Conservation (phyloP, 371 early-diverging fungal species). For the Apophysomyces trapeziformis region DNA sequence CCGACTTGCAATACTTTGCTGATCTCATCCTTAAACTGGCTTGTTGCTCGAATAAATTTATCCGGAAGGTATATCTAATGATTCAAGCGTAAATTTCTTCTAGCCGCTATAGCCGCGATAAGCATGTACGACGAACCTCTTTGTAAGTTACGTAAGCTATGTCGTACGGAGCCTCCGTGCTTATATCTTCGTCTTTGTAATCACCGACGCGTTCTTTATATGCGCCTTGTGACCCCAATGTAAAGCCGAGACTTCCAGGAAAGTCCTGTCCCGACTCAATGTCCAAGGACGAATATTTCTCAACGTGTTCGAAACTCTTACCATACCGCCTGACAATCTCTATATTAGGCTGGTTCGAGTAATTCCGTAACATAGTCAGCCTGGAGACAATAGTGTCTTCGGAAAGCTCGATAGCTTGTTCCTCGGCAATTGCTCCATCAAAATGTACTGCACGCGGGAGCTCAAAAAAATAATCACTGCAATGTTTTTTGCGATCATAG, state of each 20-base stretch:
- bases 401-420: neutral
- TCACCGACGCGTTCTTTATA: neutral
- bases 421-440: neutral
- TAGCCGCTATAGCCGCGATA: neutral
- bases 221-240: neutral
- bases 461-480: neutral
- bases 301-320: neutral
- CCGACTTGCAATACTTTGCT: neutral
- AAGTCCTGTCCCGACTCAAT: neutral
- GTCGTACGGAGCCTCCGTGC: neutral
- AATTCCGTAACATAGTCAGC: neutral
- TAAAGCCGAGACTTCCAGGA: neutral
- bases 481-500: neutral
- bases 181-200: too few relatives aligned
- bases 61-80: neutral
- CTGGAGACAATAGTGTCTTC: neutral
- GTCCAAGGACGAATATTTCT: neutral
- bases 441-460: neutral
- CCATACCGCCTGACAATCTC: neutral
- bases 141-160: neutral
- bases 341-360: neutral
- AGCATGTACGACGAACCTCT: neutral
- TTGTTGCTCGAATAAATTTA: neutral
- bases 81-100: too few relatives aligned
- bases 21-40: neutral